Base-by-base conservation (phyloP, 805 yeast genomes). In the Cyberlindnera petersonii region DNA sequence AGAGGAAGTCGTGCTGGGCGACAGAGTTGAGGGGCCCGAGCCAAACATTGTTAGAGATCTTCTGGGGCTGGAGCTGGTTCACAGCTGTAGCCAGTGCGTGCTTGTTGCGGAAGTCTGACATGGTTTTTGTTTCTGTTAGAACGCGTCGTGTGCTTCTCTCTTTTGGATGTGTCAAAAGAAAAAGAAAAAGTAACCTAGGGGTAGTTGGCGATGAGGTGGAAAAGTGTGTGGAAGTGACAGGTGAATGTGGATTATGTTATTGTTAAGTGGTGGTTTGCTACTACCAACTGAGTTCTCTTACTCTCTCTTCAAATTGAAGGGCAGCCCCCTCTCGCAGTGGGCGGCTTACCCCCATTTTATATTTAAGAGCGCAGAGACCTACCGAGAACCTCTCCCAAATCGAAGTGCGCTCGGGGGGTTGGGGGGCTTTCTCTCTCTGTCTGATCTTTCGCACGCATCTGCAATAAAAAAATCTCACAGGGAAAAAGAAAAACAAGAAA, bases 21-120 rank as follows among this genome's bases (percentile, higher is more conserved):
- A 70, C 52, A 1, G 68, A 60, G 35, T 68, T 59, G 39, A 70
- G 46, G 2, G 78, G 75, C 2, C 79, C 78, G 22, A 74, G 58
- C 61, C 68, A 71, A 3, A 72, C 53, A 31, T 63, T 56, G 15
- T 63, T 61, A 9, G 65, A 54, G 14, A 74, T 42, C 42, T 58
- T 61, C 49, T 72, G 77, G 4, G 77, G 71, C 26, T 56, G 56
- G 9, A 56, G 43, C 29, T 56, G 60, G 46, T 53, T 50, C 14
- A 52, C 46, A 0, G 58, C 51, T 30, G 38, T 45, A 10, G 56
- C 60, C 33, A 56, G 28, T 1, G 48, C 42, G 38, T 55, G 57
- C 33, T 37, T 52, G 40, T 52, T 55, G 24, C 47, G 52, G 45
- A 56, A 56, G 38, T 54, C 57, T 26, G 48, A 39, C 37, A 32